phyloP scores from a whole-genome alignment of 2,329 filamentous ascomycete species.

The Myriosclerotinia scirpicola region DNA sequence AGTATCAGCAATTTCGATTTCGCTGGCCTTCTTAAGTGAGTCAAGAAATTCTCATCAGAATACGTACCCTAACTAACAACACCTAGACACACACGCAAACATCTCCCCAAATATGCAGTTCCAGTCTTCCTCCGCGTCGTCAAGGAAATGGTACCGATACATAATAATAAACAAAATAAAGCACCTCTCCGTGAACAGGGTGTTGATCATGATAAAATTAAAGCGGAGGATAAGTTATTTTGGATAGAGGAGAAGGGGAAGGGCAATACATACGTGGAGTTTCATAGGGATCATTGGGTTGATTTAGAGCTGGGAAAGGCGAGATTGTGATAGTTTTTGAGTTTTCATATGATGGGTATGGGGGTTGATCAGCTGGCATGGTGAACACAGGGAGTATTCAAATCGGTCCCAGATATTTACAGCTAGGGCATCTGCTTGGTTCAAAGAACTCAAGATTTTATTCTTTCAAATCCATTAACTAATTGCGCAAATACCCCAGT shows the following conservation, averaged over 20 bases:
- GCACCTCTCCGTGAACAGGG: constrained; percentile 66
- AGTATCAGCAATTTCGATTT: constrained; percentile 57
- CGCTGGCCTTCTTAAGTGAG: constrained; percentile 54
- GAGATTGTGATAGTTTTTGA: constrained; percentile 43
- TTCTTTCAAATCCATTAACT: too few relatives aligned
- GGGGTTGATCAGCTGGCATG: not conserved
- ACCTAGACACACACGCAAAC: constrained; percentile 52
- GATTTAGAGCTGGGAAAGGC: constrained; percentile 47
- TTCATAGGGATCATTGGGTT: constrained; percentile 59
- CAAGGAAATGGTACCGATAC: constrained; percentile 57
- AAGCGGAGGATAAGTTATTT: constrained; percentile 46
- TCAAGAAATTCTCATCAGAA: not conserved
- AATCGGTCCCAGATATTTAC: not conserved
- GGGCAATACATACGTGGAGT: constrained; percentile 57
- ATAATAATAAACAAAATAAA: constrained; percentile 83
- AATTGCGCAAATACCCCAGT: too few relatives aligned
- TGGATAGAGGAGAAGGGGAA: constrained; percentile 61
- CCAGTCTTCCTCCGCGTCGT: constrained; percentile 70
- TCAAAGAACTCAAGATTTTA: not conserved
- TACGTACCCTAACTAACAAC: constrained; percentile 6
- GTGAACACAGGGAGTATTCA: not conserved
- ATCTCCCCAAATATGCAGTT: constrained; percentile 71
- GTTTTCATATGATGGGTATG: not conserved
- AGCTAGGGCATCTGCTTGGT: not conserved
- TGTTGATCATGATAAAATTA: constrained; percentile 55